Conservation (phyloP, 306 rosid genomes). For the Geum urbanum region DNA sequence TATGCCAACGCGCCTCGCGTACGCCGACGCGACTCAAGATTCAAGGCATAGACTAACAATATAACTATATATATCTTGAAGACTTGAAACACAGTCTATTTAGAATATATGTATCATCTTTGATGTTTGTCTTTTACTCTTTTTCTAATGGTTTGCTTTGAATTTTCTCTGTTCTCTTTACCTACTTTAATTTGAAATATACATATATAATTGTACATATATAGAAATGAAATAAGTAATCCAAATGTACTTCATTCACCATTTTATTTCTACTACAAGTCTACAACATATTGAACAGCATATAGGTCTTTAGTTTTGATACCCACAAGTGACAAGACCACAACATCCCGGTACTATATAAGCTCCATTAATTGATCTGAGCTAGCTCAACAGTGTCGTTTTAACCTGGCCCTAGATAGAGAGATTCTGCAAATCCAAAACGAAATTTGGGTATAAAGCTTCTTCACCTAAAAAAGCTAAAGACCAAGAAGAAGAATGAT, state of each 20-base stretch:
- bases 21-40: no score
- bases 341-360: not conserved
- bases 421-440: constrained; percentile 12
- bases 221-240: not conserved
- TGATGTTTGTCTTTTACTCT: not conserved
- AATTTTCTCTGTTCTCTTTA: not conserved
- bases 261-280: not conserved
- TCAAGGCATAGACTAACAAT: no score
- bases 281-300: not conserved
- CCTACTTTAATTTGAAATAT: not conserved
- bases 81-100: no score
- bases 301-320: not conserved
- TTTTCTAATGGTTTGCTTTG: not conserved
- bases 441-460: constrained; percentile 4
- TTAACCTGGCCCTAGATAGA: not conserved
- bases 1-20: no score
- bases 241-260: no score
- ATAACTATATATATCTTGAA: no score
- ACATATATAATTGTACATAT: not conserved
- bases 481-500: not conserved
- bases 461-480: constrained; percentile 13
- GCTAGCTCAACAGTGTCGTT: not conserved
- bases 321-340: no score
- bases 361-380: not conserved
- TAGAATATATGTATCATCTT: no score